Conservation (phyloP, 768 basidiomycete species). For the Rhodotorula sphaerocarpa region DNA sequence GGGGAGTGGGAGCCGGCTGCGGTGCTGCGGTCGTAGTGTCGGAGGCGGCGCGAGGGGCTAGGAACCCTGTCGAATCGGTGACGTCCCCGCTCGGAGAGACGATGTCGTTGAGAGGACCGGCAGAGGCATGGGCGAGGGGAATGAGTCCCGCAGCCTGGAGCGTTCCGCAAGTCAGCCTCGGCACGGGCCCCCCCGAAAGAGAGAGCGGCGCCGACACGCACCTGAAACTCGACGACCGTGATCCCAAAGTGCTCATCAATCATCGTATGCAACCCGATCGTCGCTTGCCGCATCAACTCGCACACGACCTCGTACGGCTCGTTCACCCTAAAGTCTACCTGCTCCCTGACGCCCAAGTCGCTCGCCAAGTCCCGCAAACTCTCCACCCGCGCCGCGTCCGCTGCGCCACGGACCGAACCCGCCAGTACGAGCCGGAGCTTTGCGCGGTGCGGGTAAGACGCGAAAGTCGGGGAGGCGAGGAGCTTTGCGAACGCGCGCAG, state of each 20-base stretch:
- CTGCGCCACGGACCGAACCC: conserved; percentile 73
- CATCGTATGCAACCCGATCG: conserved; percentile 90
- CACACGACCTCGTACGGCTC: conserved; percentile 67
- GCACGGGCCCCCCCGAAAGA: neutral
- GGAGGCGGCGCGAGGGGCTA: conserved; percentile 52
- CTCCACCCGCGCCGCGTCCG: conserved; percentile 63
- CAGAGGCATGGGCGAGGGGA: conserved; percentile 84
- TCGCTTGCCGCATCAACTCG: conserved; percentile 61
- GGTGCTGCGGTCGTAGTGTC: too few relatives aligned
- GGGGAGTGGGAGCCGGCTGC: conserved; percentile 41
- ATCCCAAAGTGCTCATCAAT: conserved; percentile 98
- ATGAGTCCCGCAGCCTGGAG: conserved; percentile 86
- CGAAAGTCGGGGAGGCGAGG: conserved; percentile 43
- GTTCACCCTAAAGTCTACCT: conserved; percentile 62
- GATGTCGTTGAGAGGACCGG: conserved; percentile 84
- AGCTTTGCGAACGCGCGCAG: conserved; percentile 60
- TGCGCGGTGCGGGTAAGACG: conserved; percentile 46
- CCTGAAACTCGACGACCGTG: conserved; percentile 96
- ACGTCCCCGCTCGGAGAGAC: conserved; percentile 55
- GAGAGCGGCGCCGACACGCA: conserved; percentile 42
- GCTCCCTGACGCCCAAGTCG: conserved; percentile 60
- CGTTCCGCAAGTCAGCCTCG: neutral
- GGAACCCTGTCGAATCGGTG: conserved; percentile 62
- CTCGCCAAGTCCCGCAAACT: conserved; percentile 54
- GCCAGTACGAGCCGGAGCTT: conserved; percentile 62